Conservation (phyloP, 2,329 filamentous ascomycete genomes). For the Phialophora expanda region DNA sequence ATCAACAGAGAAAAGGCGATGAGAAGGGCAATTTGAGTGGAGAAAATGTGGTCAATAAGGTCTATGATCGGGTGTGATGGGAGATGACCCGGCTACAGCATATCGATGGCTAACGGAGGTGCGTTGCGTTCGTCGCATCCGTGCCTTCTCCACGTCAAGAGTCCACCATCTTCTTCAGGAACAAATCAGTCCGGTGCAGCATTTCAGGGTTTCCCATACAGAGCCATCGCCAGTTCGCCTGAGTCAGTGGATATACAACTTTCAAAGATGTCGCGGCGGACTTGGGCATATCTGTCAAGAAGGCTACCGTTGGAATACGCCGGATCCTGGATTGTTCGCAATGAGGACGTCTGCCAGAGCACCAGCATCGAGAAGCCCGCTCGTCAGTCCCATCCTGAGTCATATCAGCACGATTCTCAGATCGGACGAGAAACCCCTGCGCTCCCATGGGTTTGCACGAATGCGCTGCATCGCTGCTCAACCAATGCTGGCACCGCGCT, state of each 20-base stretch:
- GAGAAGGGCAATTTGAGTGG: not conserved
- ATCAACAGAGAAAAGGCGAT: not conserved
- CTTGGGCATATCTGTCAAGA: not conserved
- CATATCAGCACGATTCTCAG: not conserved
- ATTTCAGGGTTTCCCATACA: not conserved
- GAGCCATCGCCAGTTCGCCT: not conserved
- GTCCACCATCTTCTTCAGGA: not conserved
- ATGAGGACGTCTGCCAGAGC: not conserved
- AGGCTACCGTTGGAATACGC: not conserved
- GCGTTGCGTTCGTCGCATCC: not conserved
- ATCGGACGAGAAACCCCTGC: not conserved
- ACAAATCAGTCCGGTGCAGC: not conserved
- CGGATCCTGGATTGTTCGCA: not conserved
- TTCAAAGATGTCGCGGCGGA: not conserved
- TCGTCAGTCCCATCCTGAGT: not conserved
- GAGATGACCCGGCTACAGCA: not conserved
- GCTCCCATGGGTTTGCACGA: not conserved
- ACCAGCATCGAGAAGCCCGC: not conserved
- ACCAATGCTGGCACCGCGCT: not conserved
- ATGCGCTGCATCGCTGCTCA: not conserved
- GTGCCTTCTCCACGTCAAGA: not conserved
- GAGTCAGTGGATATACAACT: not conserved
- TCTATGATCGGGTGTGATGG: conserved; percentile 10
- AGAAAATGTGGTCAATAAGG: not conserved
- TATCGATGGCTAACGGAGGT: not conserved